Evolutionary conservation across 768 basidiomycete species (phyloP).

Genomic region (Filobasidium wieringae): DNA sequence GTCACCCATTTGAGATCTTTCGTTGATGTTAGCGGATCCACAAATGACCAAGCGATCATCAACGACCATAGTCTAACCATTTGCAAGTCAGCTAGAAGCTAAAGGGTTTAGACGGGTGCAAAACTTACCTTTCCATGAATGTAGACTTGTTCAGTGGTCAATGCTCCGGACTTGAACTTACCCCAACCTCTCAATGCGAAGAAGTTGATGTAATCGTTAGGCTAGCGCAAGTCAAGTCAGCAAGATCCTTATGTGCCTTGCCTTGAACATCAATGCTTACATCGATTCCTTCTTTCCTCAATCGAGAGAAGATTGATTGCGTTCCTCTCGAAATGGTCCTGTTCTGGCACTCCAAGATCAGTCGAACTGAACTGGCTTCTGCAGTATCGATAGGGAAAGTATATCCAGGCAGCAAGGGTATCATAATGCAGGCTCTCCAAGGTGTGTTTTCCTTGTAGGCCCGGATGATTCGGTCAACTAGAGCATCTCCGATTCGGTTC

Average conservation of each 20-base stretch:
- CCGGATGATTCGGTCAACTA: constrained; percentile 78
- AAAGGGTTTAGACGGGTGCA: not conserved
- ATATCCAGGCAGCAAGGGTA: constrained; percentile 88
- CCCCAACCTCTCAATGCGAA: constrained; percentile 91
- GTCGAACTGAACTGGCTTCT: constrained; percentile 82
- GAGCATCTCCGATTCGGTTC: constrained; percentile 87
- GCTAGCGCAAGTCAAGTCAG: constrained; percentile 44
- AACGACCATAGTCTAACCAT: constrained; percentile 53
- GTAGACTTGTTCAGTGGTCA: constrained; percentile 89
- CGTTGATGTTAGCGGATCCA: constrained; percentile 87
- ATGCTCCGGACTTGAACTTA: constrained; percentile 66
- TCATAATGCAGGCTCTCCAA: constrained; percentile 80
- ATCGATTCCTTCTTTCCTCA: constrained; percentile 77
- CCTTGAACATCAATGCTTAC: constrained; percentile 62
- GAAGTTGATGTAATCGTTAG: constrained; percentile 79
- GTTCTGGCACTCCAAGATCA: constrained; percentile 92
- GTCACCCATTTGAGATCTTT: constrained; percentile 87
- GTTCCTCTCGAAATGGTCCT: constrained; percentile 77
- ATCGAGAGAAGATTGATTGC: constrained; percentile 74
- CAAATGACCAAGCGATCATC: constrained; percentile 58
- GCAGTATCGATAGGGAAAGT: constrained; percentile 82
- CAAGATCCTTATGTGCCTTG: constrained; percentile 61
- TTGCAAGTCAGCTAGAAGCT: not conserved
- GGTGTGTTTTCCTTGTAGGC: constrained; percentile 67
- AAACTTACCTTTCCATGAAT: constrained; percentile 63